phyloP scores from a whole-genome alignment of 257 asterid genomes.

The Nicotiana benthamiana region DNA sequence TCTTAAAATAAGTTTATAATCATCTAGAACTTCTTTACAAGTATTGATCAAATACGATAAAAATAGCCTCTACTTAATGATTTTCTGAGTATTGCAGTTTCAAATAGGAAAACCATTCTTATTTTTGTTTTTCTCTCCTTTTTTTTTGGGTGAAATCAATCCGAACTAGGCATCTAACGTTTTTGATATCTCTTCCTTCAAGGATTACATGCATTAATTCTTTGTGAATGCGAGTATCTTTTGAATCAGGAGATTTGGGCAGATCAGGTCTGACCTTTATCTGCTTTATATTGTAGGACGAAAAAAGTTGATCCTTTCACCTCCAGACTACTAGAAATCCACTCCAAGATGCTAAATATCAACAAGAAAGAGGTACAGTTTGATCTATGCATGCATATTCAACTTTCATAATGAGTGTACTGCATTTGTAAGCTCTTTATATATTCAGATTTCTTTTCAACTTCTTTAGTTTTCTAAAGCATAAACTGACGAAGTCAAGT shows the following conservation, averaged over 20 bases:
- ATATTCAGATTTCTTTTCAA: background rate
- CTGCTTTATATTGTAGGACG: slow-evolving; percentile 23
- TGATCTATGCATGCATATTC: background rate
- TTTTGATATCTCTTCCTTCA: background rate
- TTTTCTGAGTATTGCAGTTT: background rate
- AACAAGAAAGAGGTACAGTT: slow-evolving; percentile 31
- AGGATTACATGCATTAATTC: background rate
- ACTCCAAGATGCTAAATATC: slow-evolving; percentile 37
- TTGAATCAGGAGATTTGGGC: background rate
- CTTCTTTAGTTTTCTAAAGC: background rate
- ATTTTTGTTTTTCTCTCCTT: background rate
- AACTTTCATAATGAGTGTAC: background rate
- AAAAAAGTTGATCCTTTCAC: slow-evolving; percentile 39
- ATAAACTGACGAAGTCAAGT: background rate
- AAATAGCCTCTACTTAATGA: background rate
- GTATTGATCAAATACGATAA: background rate
- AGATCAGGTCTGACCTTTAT: background rate
- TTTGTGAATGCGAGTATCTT: background rate
- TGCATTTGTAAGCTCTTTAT: background rate
- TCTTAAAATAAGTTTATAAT: background rate
- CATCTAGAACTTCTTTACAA: background rate
- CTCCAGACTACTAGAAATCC: slow-evolving; percentile 35
- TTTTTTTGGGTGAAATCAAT: background rate
- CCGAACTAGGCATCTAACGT: background rate
- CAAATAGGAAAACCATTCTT: background rate